Base-by-base conservation (phyloP, 2,329 filamentous ascomycete species). In the Rasamsonia emersonii region DNA sequence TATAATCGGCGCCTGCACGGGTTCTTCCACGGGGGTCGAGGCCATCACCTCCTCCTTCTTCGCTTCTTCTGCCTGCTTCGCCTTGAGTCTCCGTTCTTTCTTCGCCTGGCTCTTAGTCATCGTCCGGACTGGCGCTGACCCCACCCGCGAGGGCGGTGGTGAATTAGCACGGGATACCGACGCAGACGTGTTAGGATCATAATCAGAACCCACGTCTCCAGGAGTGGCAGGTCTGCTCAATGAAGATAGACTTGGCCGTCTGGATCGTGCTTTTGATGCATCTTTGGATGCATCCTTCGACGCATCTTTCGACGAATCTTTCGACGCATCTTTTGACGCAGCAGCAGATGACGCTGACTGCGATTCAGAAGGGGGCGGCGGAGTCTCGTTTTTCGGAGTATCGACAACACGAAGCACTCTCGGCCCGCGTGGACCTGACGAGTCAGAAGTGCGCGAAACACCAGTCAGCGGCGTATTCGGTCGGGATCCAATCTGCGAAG, bases 41-140 rank as follows among this genome's bases (percentile, higher is more conserved):
- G 51, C 50, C 10, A 35, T 39, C n/a, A 54, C 46, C 30, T 66
- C 65, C 4, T 59, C 51, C 29, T 63, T 62, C 49, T 65, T 56
- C 9, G 53, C 51, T 36, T 66, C 63, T 2, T 66, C 63, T 1
- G 54, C 55, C 24, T 65, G 58, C 42, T 65, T 68, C 1, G 64
- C 63, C 39, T 67, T 67, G 30, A 71, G 64, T 36, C 60, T 53
- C 32, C 70, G 55, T 36, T 75, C 70, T 50, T 77, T 79, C 55
- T 77, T 77, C 28, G 64, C 61, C 44, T 79, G 74, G 33, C 64
- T 76, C 53, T 79, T 79, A 4, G 72, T 76, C 50, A 77, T 71
- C 30, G 68, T 59, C 30, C 73, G 63, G 4, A 76, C 64, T 7
- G 74, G 73, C 2, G 74, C 75, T 25, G 71, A 70, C 4, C 75